A percentile compares a stretch with the other conserved stretches of the same genome.
Evolutionary conservation across 73 alveolate genomes (phyloP).

Genomic region (Durusdinium trenchii): DNA sequence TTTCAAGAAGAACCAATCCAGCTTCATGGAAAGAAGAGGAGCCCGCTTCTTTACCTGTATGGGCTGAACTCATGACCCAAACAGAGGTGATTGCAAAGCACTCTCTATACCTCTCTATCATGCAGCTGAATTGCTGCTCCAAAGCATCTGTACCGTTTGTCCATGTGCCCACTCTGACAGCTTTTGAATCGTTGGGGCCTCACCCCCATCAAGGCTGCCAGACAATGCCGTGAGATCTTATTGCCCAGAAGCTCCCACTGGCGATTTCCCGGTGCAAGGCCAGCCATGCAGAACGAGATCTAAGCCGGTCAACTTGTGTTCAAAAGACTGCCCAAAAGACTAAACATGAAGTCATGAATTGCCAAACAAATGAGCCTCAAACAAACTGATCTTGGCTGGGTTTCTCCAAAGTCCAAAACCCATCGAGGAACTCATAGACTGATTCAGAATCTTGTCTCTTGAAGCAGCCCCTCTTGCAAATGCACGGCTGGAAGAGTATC

Average conservation of each 20-base stretch:
- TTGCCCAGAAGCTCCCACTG: not conserved
- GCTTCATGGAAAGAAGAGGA: too few species aligned
- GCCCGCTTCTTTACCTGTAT: too few species aligned
- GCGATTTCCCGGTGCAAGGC: not conserved
- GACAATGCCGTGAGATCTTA: not conserved
- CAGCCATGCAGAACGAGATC: not conserved
- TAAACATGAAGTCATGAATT: too few species aligned
- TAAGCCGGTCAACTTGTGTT: too few species aligned
- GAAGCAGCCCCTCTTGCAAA: too few species aligned
- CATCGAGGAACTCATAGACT: not conserved
- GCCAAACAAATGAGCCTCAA: not conserved
- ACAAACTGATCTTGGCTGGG: not conserved
- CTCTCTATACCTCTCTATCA: too few species aligned
- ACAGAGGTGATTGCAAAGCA: too few species aligned
- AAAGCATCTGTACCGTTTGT: not conserved
- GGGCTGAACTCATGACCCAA: too few species aligned
- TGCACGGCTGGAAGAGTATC: too few species aligned
- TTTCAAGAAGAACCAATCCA: too few species aligned
- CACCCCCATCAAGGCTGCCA: not conserved
- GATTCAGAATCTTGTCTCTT: too few species aligned
- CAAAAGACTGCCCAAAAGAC: too few species aligned
- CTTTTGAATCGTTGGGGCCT: conserved; percentile 2
- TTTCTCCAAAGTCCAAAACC: not conserved
- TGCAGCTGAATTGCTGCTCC: not conserved
- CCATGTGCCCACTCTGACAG: not conserved